Evolutionary conservation across 495 filamentous ascomycete species (phyloP).

Genomic region (Penicillium nucicola): DNA sequence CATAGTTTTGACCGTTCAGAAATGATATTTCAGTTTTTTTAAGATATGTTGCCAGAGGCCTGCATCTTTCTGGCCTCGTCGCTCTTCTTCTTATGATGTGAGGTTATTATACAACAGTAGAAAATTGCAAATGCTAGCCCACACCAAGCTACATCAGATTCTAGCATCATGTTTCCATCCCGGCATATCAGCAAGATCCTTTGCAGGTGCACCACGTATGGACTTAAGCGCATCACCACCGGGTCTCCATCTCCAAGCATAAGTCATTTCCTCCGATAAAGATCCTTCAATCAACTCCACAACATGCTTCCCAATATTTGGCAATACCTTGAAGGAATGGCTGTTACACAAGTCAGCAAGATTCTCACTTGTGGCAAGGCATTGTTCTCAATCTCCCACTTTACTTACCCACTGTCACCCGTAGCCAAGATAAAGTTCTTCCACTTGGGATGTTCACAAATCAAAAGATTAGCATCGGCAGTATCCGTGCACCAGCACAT

Average conservation of each 20-base stretch:
- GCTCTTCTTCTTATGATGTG: no score
- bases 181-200: conserved; percentile 20
- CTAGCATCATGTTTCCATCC: conserved; percentile 19
- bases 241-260: conserved; percentile 19
- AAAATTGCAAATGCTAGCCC: no score
- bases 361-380: background rate
- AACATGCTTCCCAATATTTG: conserved; percentile 19
- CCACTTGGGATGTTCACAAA: conserved; percentile 34
- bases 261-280: conserved; percentile 8
- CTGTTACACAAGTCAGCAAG: conserved; percentile 1
- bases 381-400: background rate
- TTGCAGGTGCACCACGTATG: conserved; percentile 12
- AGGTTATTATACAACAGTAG: no score
- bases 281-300: conserved; percentile 15
- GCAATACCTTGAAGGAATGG: conserved; percentile 16
- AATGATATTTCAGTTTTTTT: no score
- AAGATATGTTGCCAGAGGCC: no score
- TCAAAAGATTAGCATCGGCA: conserved; percentile 40
- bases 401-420: conserved; percentile 18
- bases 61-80: no score
- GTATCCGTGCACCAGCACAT: conserved; percentile 54
- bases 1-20: no score
- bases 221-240: conserved; percentile 18
- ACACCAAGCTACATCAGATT: background rate
- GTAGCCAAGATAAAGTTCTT: conserved; percentile 20